Evolutionary conservation across 306 rosid species (phyloP).

Genomic region (Urtica urens): DNA sequence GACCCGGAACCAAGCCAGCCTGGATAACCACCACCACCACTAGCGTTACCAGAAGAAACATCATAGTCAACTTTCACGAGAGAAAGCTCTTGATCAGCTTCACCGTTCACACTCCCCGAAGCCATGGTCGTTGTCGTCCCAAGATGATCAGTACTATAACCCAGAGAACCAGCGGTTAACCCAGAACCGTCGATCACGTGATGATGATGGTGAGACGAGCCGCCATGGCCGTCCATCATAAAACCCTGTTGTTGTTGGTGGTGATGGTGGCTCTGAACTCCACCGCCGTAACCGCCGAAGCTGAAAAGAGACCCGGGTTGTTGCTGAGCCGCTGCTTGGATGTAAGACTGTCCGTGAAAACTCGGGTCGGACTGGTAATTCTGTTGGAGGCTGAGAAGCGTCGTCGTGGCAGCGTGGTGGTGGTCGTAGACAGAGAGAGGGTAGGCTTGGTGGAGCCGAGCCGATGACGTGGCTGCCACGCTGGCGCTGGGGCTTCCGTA

Average conservation of each 20-base stretch:
- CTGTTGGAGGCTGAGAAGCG: conserved; percentile 57
- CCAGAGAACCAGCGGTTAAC: conserved; percentile 31
- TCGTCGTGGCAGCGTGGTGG: conserved; percentile 19
- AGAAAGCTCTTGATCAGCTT: conserved; percentile 38
- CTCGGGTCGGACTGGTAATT: conserved; percentile 32
- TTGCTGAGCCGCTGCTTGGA: conserved; percentile 36
- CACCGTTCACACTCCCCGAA: too few relatives aligned
- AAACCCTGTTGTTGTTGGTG: too few relatives aligned
- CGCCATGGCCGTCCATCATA: conserved; percentile 43
- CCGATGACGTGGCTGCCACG: not conserved
- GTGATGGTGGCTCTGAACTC: conserved; percentile 56
- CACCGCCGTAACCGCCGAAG: conserved; percentile 20
- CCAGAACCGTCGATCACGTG: too few relatives aligned
- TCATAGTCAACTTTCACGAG: conserved; percentile 80
- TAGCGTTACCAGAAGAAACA: conserved; percentile 41
- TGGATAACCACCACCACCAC: too few relatives aligned
- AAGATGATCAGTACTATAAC: conserved; percentile 22
- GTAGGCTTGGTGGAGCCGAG: conserved; percentile 37
- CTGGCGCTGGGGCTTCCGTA: conserved; percentile 32
- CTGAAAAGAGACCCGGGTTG: not conserved
- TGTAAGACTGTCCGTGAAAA: conserved; percentile 47
- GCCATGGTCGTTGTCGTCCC: conserved; percentile 28
- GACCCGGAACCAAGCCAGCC: conserved; percentile 53
- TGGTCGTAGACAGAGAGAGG: conserved; percentile 34
- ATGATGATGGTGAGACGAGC: too few relatives aligned